These are phyloP conservation scores for Lolium rigidum DNA, from an alignment of 176 grass and related monocot genomes.

Conservation along the genomic window DNA sequence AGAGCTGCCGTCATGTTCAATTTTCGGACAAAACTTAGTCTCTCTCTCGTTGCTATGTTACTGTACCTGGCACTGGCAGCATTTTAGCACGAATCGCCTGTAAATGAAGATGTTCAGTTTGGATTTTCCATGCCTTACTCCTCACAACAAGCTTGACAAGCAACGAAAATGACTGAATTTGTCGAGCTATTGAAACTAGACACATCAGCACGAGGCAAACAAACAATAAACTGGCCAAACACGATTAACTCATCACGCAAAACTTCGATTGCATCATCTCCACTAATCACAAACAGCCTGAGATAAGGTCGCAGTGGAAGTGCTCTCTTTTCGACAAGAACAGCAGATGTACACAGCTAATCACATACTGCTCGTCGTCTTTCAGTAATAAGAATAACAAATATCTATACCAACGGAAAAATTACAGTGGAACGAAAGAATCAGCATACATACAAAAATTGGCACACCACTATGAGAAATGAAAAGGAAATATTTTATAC, in stretches of 20 bases:
- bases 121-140: not conserved
- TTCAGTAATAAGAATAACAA: conserved; percentile 22
- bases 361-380: conserved; percentile 49
- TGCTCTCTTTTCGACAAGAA: conserved; percentile 15
- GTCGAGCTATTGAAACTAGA: not conserved
- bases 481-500: conserved; percentile 40
- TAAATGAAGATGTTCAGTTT: no score
- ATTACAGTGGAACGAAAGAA: conserved; percentile 38
- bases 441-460: conserved; percentile 30
- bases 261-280: not conserved
- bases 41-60: no score
- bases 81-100: not conserved
- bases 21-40: no score
- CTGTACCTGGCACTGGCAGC: no score
- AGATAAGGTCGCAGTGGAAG: conserved; percentile 16
- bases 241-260: conserved; percentile 9
- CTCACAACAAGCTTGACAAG: no score
- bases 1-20: not conserved
- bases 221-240: not conserved
- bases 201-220: not conserved
- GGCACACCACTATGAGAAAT: conserved; percentile 49
- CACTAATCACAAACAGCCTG: conserved; percentile 38
- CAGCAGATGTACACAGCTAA: conserved; percentile 59
- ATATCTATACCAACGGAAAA: conserved; percentile 41
- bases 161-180: no score